Base-by-base conservation (phyloP, 176 grass and related monocot species). In the Themeda triandra region DNA sequence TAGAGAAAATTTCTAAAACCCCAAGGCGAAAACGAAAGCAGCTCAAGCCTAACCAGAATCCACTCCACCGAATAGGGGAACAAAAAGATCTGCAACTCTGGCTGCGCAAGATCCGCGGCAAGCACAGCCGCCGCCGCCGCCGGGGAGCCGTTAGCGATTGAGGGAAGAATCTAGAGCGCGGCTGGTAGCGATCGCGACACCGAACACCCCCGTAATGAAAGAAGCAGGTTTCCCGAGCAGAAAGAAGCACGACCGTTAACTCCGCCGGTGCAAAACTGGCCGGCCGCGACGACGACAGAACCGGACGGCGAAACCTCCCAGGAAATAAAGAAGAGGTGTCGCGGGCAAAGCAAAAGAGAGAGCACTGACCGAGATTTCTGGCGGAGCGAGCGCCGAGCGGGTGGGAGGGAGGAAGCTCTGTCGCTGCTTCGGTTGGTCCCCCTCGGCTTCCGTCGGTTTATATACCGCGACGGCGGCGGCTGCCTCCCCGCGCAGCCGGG, bases 341-440 rank as follows among this genome's bases (percentile, higher is more conserved):
- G 25, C 40, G 11, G 33, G 32, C 24, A 37, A 36, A 71, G 37
- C 2, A 39, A 42, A 27, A 29, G 71, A 9, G 8, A 73, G 71
- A 73, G 29, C 77, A 79, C 66, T 79, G 35, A 90, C 88, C 83
- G 79, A 73, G 88, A 71, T 78, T 73, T 39, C 66, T 28, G 63
- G 39, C 17, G 41, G 80, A 13, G 8, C 28, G 72, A 53, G 45
- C 42, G 73, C 29, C 56, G 78, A 54, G 44, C 1, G 8, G 8
- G 48, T 24, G 62, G 27, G 36, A 11, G 2, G 10, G 21, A 17
- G 6, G 35, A 39, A 15, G 25, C 71, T 48, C 71, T 48, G 42
- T 49, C 71, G 75, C n/a, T 11, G 36, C 46, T 82, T 67, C 35
- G 45, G 65, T 25, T 39, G 85, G 70, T 37, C 42, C 29, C 37